Base-by-base conservation (phyloP, 1,284 basidiomycete genomes). In the Sanghuangporus weigelae region DNA sequence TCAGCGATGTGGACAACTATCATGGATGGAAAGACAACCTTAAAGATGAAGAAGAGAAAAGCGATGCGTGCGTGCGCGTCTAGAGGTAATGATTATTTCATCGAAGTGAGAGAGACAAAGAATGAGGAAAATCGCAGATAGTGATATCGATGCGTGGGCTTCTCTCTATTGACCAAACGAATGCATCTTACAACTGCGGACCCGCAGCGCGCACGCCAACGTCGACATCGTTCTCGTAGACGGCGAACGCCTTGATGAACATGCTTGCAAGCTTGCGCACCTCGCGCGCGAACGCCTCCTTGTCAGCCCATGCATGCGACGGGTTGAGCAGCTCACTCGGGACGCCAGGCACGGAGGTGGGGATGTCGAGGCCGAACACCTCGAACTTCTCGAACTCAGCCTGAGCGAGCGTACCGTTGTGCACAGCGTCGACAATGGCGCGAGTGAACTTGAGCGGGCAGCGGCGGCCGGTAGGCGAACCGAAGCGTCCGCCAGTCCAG, bases 371-470 rank as follows among this genome's bases (percentile, higher is more conserved):
- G 72, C 84, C 83, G 80, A 95, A 96, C 66, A 85, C 83, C 66
- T 76, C 83, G 74, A 97, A 96, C 69, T 78, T 91, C 81, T 95
- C 90, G 77, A 81, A 98, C 75, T 95, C 87, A 68, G 92, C 90
- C 74, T 91, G 84, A 71, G 90, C 84, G 69, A 99, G 89, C 73
- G 89, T 86, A 67, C 96, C 96, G 67, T 93, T 90, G 83, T 99
- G 97, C 74, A 99, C 95, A 53, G 95, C 91, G 76, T 98, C 95
- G 76, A 99, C 90, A 77, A 98, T 98, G 67, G 90, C 89, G 64
- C 96, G 93, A 50, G 96, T 98, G 81, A 90, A 94, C 76, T 93
- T 93, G 79, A 98, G 88, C 36, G 95, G 90, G 85, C 95, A 98
- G 68, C 95, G 92, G 78, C 92, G 92, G 69, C 93, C 93, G 23